Conservation (phyloP, 192 early-diverging fungal species). For the Rhizophagus clarus region DNA sequence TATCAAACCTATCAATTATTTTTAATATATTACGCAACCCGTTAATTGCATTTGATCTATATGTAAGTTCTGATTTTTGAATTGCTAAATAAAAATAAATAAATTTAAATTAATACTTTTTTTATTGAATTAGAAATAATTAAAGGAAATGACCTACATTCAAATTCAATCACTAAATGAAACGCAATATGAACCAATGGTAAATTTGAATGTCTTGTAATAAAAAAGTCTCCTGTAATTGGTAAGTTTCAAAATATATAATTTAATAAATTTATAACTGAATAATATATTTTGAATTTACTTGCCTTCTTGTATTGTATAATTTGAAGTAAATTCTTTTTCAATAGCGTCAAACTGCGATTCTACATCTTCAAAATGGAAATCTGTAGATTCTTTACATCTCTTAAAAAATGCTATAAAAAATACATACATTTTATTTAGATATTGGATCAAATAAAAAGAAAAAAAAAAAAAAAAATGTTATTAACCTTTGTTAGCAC, state of each 20-base stretch:
- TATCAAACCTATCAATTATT: constrained; percentile 60
- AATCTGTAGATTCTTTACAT: constrained; percentile 69
- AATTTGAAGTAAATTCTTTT: constrained; percentile 39
- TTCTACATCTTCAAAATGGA: constrained; percentile 74
- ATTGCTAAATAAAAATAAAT: constrained; percentile 15
- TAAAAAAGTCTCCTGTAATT: constrained; percentile 64
- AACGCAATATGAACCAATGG: constrained; percentile 73
- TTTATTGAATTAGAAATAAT: neutral
- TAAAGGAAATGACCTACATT: constrained; percentile 41
- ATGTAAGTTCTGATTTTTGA: constrained; percentile 25
- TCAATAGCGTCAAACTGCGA: constrained; percentile 61
- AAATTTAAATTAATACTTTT: neutral
- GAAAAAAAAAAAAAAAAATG: neutral
- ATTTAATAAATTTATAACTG: neutral
- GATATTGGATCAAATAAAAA: neutral
- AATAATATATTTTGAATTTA: neutral
- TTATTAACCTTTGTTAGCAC: constrained; percentile 55
- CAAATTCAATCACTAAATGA: constrained; percentile 66
- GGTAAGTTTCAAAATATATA: neutral
- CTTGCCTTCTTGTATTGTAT: constrained; percentile 57
- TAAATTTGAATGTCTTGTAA: constrained; percentile 77
- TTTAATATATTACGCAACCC: constrained; percentile 69
- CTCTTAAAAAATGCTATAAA: constrained; percentile 59
- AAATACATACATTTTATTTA: neutral
- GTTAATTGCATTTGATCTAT: constrained; percentile 16